A percentile compares a stretch with the other conserved stretches of the same genome.
These are phyloP conservation scores for Microdochium nivale DNA, from an alignment of 2,329 filamentous ascomycete genomes.

Conservation along the genomic window DNA sequence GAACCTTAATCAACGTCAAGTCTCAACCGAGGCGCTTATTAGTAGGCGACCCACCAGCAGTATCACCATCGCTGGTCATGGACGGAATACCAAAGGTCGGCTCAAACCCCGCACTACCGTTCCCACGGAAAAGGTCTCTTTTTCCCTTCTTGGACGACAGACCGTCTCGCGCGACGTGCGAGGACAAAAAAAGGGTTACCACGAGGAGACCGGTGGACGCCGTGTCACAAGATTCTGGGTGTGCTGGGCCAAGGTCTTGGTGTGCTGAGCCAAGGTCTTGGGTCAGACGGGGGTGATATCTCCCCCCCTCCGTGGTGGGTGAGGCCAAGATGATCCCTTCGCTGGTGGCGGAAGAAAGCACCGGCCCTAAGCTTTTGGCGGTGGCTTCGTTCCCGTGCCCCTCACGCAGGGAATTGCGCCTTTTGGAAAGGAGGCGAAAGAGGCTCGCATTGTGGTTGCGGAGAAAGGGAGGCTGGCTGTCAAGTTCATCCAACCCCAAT, in stretches of 20 bases:
- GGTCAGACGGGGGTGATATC: background rate
- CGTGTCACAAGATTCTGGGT: background rate
- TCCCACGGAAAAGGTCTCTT: no score
- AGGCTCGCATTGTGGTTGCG: background rate
- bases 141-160: no score
- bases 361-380: background rate
- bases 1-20: background rate
- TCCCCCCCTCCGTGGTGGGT: background rate
- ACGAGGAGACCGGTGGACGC: background rate
- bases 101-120: no score
- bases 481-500: no score
- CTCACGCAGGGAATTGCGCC: background rate
- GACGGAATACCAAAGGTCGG: background rate
- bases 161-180: no score
- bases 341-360: background rate
- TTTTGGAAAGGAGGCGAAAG: background rate
- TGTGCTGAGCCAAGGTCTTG: background rate
- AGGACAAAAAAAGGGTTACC: no score
- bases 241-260: background rate
- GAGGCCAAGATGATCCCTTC: background rate
- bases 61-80: background rate
- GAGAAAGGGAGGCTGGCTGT: no score
- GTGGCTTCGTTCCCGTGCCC: background rate
- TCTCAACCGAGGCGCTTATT: background rate
- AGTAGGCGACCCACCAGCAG: background rate